A percentile compares a stretch with the other conserved stretches of the same genome.
Evolutionary conservation across 495 filamentous ascomycete genomes (phyloP).

Genomic region (Xylaria castorea): DNA sequence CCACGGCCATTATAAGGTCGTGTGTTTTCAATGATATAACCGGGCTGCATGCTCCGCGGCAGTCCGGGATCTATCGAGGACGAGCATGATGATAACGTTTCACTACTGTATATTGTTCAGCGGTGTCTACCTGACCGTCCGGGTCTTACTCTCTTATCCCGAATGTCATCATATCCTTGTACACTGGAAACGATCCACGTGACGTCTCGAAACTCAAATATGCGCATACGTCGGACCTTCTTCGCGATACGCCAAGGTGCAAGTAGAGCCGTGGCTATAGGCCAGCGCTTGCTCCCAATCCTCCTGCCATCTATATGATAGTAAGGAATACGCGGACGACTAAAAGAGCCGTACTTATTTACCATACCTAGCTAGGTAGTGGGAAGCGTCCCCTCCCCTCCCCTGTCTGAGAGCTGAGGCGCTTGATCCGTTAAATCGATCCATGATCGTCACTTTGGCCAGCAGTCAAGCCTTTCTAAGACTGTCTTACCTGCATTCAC

Average conservation of each 20-base stretch:
- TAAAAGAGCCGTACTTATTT: conserved; percentile 12
- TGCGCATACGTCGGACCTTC: neutral
- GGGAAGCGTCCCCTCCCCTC: conserved; percentile 2
- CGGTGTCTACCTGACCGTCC: conserved; percentile 8
- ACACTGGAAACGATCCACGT: conserved; percentile 19
- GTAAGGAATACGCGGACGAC: neutral
- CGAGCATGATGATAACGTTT: conserved; percentile 1
- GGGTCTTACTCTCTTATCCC: conserved; percentile 1
- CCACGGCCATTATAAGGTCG: neutral
- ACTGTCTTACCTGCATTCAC: conserved; percentile 21
- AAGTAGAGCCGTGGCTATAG: conserved; percentile 4
- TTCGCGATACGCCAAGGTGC: conserved; percentile 5
- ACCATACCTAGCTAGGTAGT: conserved; percentile 15
- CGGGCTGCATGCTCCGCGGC: neutral
- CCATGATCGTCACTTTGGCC: conserved; percentile 11
- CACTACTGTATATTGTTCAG: neutral
- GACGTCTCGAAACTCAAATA: conserved; percentile 23
- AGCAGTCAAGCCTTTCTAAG: conserved; percentile 19
- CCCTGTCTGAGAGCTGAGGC: conserved; percentile 15
- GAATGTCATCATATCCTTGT: conserved; percentile 2
- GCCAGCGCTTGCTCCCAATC: conserved; percentile 2
- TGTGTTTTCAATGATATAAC: neutral
- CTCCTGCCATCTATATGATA: neutral
- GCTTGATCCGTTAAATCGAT: conserved; percentile 18
- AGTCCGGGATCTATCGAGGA: neutral